These are phyloP conservation scores for Cymbidium sinense DNA, from an alignment of 106 monocot genomes.

Conservation along the genomic window DNA sequence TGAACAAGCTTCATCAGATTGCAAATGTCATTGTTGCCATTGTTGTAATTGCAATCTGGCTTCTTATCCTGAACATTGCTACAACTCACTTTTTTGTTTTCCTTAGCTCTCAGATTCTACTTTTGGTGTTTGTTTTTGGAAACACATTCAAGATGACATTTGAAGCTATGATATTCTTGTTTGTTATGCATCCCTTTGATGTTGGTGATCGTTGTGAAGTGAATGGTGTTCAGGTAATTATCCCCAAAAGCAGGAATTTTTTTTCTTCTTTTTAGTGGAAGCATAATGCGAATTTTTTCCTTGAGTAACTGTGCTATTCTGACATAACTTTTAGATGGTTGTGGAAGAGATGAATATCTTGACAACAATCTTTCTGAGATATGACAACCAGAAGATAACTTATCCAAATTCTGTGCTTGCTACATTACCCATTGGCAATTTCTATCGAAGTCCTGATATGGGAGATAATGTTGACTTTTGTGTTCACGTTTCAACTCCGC, in stretches of 20 bases:
- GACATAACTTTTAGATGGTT: slow-evolving; percentile 44
- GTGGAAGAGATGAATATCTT: slow-evolving; percentile 95
- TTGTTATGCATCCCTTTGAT: slow-evolving; percentile 90
- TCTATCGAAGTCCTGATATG: slow-evolving; percentile 93
- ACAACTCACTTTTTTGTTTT: slow-evolving; percentile 63
- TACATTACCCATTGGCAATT: slow-evolving; percentile 58
- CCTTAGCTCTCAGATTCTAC: slow-evolving; percentile 63
- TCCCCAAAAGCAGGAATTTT: not conserved
- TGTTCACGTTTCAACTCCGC: slow-evolving; percentile 66
- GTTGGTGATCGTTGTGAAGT: slow-evolving; percentile 88
- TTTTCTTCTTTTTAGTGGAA: not conserved
- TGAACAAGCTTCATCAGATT: slow-evolving; percentile 84
- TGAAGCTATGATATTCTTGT: slow-evolving; percentile 79
- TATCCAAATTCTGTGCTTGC: slow-evolving; percentile 77
- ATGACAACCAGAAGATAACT: slow-evolving; percentile 72
- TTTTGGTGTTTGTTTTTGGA: slow-evolving; percentile 70
- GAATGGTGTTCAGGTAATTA: slow-evolving; percentile 66
- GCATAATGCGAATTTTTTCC: not conserved
- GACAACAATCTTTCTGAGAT: slow-evolving; percentile 76
- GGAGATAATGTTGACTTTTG: slow-evolving; percentile 79
- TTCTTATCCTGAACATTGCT: slow-evolving; percentile 68
- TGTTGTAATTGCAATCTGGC: slow-evolving; percentile 63
- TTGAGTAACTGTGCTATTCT: not conserved
- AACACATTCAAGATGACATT: slow-evolving; percentile 78
- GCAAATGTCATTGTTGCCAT: slow-evolving; percentile 61